Evolutionary conservation across 305 asterid species (phyloP).

Genomic region (Vinca major): DNA sequence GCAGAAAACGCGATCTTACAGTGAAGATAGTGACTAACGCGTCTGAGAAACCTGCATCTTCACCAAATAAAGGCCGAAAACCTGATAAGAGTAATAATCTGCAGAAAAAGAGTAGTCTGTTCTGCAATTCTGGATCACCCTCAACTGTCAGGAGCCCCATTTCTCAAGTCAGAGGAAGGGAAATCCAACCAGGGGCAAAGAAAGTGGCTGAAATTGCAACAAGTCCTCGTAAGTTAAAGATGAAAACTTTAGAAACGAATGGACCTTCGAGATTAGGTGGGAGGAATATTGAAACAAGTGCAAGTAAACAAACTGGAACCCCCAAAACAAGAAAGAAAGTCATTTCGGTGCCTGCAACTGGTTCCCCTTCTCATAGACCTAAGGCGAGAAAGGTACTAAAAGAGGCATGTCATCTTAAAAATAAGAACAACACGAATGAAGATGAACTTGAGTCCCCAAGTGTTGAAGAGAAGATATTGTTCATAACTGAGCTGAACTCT

Average conservation of each 20-base stretch:
- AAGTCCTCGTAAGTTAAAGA: conserved; percentile 18
- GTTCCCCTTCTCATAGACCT: conserved; percentile 6
- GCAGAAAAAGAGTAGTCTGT: conserved; percentile 9
- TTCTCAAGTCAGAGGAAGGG: conserved; percentile 11
- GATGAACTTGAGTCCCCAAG: conserved; percentile 13
- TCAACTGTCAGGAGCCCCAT: conserved; percentile 7
- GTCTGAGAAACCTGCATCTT: conserved; percentile 5
- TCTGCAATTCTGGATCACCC: conserved; percentile 5
- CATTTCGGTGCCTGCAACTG: conserved; percentile 5
- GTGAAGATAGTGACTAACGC: conserved; percentile 11
- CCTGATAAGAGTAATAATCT: conserved; percentile 6
- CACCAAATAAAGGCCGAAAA: conserved; percentile 8
- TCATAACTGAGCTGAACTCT: conserved; percentile 19
- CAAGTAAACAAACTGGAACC: conserved; percentile 10
- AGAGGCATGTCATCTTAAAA: conserved; percentile 12
- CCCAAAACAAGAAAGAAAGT: conserved; percentile 14
- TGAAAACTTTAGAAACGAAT: conserved; percentile 16
- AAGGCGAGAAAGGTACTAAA: conserved; percentile 13
- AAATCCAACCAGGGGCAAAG: conserved; percentile 15
- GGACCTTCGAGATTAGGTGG: conserved; percentile 4
- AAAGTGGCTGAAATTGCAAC: conserved; percentile 7
- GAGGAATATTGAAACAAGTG: conserved; percentile 1
- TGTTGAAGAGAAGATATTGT: conserved; percentile 33
- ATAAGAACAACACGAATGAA: conserved; percentile 8
- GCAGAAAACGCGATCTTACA: conserved; percentile 18